Evolutionary conservation across 2,329 filamentous ascomycete genomes (phyloP), one percentile per base, ranked within the genome.

Genomic region (Metarhizium humberi): DNA sequence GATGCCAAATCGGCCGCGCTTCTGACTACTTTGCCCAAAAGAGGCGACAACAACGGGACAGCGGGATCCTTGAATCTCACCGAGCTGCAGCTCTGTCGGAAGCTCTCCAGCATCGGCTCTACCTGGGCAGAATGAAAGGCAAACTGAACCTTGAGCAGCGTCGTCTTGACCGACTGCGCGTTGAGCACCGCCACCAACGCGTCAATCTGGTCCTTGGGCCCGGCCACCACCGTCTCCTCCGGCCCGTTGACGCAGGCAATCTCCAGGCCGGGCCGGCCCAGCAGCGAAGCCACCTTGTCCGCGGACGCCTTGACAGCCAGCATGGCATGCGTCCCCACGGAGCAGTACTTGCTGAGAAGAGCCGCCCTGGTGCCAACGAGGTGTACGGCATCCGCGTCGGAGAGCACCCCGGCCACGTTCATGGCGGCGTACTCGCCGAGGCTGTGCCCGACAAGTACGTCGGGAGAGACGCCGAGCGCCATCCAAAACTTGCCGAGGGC

Each of bases 301-400:
- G 10, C 32, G 3, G 32, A 34, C 10, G 32, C 32, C 10, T 34
- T 34, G 32, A 34, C 32, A 34, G 32, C 32, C 32, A 34, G 32
- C 32, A 34, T 34, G 7, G 32, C 32, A 34, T 34, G 32, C 7
- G 32, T 34, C 5, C 32, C 32, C 32, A 34, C 10, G n/a, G 78
- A 83, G 73, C 87, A 91, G 61, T 81, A 79, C 55, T 81, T 73
- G 48, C 84, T 78, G 2, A 91, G 75, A 8, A 89, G 75, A 64
- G 80, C 73, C 18, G 87, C 87, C 59, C 88, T 80, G 55, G 75
- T 69, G 47, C 88, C 88, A 29, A 91, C 86, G 1, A 92, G 76
- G 60, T 84, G 86, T 55, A 94, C 79, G 63, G 86, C 82, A 66
- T 90, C 87, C 61, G 81, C 82, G 20, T 81, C 83, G 13, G 85